Base-by-base conservation (phyloP, 2,329 filamentous ascomycete genomes). In the Didymella keratinophila region DNA sequence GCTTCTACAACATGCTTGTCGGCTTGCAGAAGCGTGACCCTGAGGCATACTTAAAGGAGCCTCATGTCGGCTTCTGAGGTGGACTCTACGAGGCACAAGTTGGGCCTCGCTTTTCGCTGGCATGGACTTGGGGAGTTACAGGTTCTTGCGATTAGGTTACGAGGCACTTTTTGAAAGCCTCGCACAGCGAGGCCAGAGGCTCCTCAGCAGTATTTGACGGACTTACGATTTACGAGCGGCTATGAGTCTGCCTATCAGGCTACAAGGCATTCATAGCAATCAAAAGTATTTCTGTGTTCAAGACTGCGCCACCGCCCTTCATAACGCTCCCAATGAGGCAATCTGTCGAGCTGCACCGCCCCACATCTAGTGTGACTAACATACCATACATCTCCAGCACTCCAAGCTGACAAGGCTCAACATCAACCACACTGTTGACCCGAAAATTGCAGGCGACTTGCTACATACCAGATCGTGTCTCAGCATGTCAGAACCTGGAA, bases 1-100 rank as follows among this genome's bases (percentile, higher is more conserved):
- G 71, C 2, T 80, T 82, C 68, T 81, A 81, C 60, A 64, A 76
- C 4, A 68, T 75, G 65, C 71, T 82, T 8, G 74, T 78, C 8
- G 56, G 52, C 11, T 54, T 71, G 10, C 68, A 71, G 42, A 52
- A 56, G 42, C 66, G 66, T 25, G 36, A 49, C 42, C 23, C 27
- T 37, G 4, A 53, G 41, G 36, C 18, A 2, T 43, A 23, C 8
- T 4, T 16, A 23, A 27, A 43, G 21, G 6, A n/a, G 21, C 14
- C 21, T 25, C 18, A 14, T 25, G 16, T 9, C 7, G 21, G 16
- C 12, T 27, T 27, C 12, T 27, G 14, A 43, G 23, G 14, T 10
- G 7, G 8, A 3, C 6, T 14, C 16, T 27, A 7, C 23, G 3
- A 12, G 23, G 21, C 41, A 10, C 7, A 14, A 43, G 21, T 11